Conservation (phyloP, 345 rosid species). For the Geranium rotundifolium region DNA sequence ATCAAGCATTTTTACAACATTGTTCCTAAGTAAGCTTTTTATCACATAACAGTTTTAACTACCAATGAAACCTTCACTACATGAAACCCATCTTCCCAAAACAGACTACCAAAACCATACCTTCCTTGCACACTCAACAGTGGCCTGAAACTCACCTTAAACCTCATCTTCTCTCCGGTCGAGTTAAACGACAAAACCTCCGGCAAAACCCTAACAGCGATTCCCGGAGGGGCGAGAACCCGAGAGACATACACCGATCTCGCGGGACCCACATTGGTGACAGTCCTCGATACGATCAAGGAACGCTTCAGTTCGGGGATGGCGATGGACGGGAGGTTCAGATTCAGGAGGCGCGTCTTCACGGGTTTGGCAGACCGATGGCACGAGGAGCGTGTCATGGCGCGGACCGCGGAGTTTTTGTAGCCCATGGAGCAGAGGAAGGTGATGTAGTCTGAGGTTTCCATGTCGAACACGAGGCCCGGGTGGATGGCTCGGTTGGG, state of each 20-base stretch:
- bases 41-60: slow-evolving; percentile 24
- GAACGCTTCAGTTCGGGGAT: slow-evolving; percentile 41
- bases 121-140: slow-evolving; percentile 35
- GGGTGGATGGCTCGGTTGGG: slow-evolving; percentile 42
- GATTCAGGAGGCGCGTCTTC: slow-evolving; percentile 25
- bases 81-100: slow-evolving; percentile 41
- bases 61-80: slow-evolving; percentile 36
- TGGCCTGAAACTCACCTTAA: slow-evolving; percentile 28
- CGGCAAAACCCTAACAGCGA: slow-evolving; percentile 37
- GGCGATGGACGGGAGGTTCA: slow-evolving; percentile 59
- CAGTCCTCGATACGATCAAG: slow-evolving; percentile 40
- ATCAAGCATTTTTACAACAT: background rate
- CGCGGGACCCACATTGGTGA: slow-evolving; percentile 52
- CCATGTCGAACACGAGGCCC: slow-evolving; percentile 48
- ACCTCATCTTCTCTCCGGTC: slow-evolving; percentile 25
- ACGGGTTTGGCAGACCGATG: slow-evolving; percentile 17
- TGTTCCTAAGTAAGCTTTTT: slow-evolving; percentile 21
- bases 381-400: slow-evolving; percentile 37
- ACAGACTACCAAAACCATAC: slow-evolving; percentile 38
- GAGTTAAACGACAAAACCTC: slow-evolving; percentile 41
- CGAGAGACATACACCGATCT: slow-evolving; percentile 36
- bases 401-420: slow-evolving; percentile 37
- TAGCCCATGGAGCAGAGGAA: slow-evolving; percentile 57
- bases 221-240: slow-evolving; percentile 43
- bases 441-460: slow-evolving; percentile 27